Evolutionary conservation across 345 rosid genomes (phyloP).

Genomic region (Passiflora organensis): DNA sequence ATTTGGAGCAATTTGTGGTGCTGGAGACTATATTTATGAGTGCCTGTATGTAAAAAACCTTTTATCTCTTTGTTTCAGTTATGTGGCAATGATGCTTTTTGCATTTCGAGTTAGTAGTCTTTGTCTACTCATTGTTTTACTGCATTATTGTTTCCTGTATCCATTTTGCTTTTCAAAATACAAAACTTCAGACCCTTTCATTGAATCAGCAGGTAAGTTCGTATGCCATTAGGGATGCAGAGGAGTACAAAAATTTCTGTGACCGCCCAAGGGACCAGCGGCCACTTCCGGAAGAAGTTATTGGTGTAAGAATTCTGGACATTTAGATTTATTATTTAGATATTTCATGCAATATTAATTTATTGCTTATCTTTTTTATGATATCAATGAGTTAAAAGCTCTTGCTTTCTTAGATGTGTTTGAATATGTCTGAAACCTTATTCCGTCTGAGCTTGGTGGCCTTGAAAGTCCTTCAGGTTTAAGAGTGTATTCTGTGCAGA

Average conservation of each 20-base stretch:
- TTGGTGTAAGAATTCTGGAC: constrained; percentile 53
- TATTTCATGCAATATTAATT: background rate
- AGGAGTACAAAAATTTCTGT: constrained; percentile 84
- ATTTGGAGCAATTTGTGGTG: too few relatives aligned
- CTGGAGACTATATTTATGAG: too few relatives aligned
- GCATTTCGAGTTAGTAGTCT: too few relatives aligned
- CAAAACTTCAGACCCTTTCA: constrained; percentile 6
- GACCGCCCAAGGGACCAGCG: constrained; percentile 84
- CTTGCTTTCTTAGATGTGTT: constrained; percentile 1
- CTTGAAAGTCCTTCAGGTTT: constrained; percentile 1
- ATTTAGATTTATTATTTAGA: background rate
- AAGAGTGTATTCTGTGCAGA: too few relatives aligned
- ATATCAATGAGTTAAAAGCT: too few relatives aligned
- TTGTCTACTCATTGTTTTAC: too few relatives aligned
- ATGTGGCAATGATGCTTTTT: too few relatives aligned
- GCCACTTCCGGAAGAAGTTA: constrained; percentile 80
- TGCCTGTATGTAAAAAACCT: too few relatives aligned
- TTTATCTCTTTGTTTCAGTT: too few relatives aligned
- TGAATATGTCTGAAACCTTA: background rate
- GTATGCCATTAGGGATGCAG: constrained; percentile 76
- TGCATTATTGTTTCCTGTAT: too few relatives aligned
- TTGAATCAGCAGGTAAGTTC: constrained; percentile 51
- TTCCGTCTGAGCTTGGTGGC: background rate
- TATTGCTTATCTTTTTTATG: background rate
- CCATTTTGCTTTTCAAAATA: background rate